Conservation (phyloP, 768 basidiomycete genomes). For the Clitopilus hobsonii region DNA sequence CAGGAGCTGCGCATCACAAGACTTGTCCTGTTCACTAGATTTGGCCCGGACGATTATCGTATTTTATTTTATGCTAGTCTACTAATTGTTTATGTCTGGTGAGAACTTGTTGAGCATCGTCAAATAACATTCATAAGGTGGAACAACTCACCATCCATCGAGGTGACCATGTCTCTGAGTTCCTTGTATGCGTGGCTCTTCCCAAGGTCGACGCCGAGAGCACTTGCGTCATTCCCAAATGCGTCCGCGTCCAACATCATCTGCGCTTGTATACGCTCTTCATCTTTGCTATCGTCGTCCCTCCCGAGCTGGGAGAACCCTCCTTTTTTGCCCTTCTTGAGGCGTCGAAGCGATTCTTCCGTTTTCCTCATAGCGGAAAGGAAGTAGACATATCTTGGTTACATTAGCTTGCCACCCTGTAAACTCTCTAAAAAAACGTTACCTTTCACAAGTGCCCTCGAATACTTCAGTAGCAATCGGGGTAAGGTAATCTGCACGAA, state of each 20-base stretch:
- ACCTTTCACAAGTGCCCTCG: constrained; percentile 67
- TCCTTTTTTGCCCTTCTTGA: constrained; percentile 82
- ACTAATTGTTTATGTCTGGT: not conserved
- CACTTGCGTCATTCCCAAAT: constrained; percentile 72
- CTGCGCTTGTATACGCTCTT: constrained; percentile 82
- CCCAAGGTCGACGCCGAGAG: constrained; percentile 60
- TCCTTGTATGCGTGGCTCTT: constrained; percentile 46
- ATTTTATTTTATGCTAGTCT: too few species aligned
- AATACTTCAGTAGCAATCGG: constrained; percentile 60
- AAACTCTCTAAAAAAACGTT: constrained; percentile 5
- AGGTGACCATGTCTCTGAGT: constrained; percentile 59
- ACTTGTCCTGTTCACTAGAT: constrained; percentile 26
- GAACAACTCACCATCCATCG: constrained; percentile 24
- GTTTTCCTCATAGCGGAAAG: constrained; percentile 86
- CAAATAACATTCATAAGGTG: not conserved
- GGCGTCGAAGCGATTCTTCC: constrained; percentile 79
- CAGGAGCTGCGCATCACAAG: constrained; percentile 56
- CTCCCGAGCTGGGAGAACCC: constrained; percentile 79
- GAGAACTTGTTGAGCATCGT: not conserved
- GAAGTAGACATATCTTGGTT: constrained; percentile 68
- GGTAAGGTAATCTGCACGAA: constrained; percentile 52
- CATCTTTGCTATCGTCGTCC: constrained; percentile 75
- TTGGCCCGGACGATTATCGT: too few species aligned
- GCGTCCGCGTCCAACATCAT: constrained; percentile 84
- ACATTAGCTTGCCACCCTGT: constrained; percentile 1